Percentiles rank a stretch among this genome's conserved stretches.
Conservation (phyloP, 176 grass and related monocot species). For the Aegilops bicornis region DNA sequence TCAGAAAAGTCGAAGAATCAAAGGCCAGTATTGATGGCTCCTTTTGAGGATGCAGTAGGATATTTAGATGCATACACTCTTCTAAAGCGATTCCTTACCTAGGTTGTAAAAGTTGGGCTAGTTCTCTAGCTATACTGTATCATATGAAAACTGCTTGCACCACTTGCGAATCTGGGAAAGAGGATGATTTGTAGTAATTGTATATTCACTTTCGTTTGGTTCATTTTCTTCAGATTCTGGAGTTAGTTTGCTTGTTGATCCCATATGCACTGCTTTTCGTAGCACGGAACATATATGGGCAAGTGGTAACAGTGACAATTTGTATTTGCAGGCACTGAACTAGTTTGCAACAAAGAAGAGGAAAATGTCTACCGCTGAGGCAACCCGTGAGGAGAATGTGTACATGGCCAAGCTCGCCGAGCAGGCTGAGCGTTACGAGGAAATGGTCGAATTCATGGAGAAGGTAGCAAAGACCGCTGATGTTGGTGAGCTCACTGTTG, state of each 20-base stretch:
- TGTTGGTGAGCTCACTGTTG: slow-evolving; percentile 51
- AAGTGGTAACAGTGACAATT: not conserved
- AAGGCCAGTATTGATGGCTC: not conserved
- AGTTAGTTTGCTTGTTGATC: not conserved
- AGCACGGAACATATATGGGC: not conserved
- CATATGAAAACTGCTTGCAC: not conserved
- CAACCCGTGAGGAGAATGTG: slow-evolving; percentile 55
- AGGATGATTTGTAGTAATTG: not conserved
- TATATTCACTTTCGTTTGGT: not conserved
- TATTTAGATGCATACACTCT: not conserved
- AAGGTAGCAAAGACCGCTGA: slow-evolving; percentile 49
- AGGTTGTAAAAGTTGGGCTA: not conserved
- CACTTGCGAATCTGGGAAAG: not conserved
- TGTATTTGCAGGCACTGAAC: slow-evolving; percentile 3
- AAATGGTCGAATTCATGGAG: slow-evolving; percentile 69
- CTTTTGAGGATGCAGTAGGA: not conserved
- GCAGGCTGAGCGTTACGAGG: slow-evolving; percentile 61
- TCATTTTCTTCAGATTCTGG: not conserved
- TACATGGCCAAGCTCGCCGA: slow-evolving; percentile 65
- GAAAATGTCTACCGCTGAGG: slow-evolving; percentile 40
- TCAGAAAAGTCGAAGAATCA: not conserved
- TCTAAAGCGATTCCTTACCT: not conserved
- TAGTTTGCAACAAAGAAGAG: not conserved
- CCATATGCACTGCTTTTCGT: not conserved
- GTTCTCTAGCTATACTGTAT: not conserved